Conservation (phyloP, 345 rosid species). For the Clarkia xantiana region DNA sequence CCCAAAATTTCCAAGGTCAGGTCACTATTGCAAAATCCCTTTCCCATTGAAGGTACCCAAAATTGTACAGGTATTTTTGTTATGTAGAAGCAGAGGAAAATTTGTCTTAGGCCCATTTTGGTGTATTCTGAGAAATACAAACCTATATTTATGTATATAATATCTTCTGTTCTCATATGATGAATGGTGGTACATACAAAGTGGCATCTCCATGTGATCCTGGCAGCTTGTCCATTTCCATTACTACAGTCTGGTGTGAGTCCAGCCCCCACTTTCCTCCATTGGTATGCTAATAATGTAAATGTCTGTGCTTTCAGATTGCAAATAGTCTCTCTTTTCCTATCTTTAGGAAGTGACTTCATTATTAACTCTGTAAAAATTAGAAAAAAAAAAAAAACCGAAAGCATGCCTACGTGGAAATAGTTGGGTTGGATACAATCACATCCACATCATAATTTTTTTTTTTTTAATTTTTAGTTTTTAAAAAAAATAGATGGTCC, state of each 20-base stretch:
- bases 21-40: constrained; percentile 34
- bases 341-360: no score
- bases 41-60: constrained; percentile 25
- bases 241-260: constrained; percentile 9
- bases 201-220: constrained; percentile 30
- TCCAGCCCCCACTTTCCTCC: constrained; percentile 20
- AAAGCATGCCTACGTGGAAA: no score
- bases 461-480: no score
- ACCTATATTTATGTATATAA: constrained; percentile 1
- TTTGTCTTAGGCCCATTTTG: constrained; percentile 32
- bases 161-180: no score
- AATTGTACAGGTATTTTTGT: constrained; percentile 10
- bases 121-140: constrained; percentile 6
- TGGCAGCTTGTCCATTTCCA: constrained; percentile 24
- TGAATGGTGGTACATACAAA: no score
- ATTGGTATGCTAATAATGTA: constrained; percentile 13
- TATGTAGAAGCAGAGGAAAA: constrained; percentile 12
- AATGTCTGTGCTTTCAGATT: no score
- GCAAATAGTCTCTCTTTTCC: no score
- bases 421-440: no score
- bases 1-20: constrained; percentile 23
- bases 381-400: no score
- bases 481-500: constrained; percentile 4
- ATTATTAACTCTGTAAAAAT: no score
- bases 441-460: no score